Percentiles rank a stretch among this genome's conserved stretches.
Evolutionary conservation across 441 rosid genomes (phyloP).

Genomic region (Pelargonium myrrhifolium): DNA sequence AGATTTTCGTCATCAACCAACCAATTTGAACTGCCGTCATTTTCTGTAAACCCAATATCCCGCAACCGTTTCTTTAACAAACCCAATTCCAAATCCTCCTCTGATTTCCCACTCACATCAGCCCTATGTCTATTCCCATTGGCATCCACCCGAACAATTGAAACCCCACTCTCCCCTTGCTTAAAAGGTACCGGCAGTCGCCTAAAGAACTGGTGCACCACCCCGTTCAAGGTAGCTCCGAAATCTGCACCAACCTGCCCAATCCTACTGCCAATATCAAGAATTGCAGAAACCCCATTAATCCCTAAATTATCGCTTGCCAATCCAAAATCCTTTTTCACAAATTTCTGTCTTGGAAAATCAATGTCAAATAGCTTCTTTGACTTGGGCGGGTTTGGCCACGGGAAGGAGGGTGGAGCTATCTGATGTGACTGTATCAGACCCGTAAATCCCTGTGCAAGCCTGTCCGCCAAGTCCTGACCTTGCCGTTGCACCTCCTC

Average conservation of each 20-base stretch:
- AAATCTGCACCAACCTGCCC: slow-evolving; percentile 83
- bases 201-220: slow-evolving; percentile 74
- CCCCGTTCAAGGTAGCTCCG: slow-evolving; percentile 62
- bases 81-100: slow-evolving; percentile 31
- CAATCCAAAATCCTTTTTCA: slow-evolving; percentile 35
- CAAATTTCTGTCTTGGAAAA: slow-evolving; percentile 40
- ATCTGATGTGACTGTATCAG: slow-evolving; percentile 61
- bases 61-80: slow-evolving; percentile 40
- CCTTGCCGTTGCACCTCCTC: slow-evolving; percentile 47
- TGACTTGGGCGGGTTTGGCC: slow-evolving; percentile 56
- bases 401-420: slow-evolving; percentile 61
- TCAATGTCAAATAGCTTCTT: slow-evolving; percentile 74
- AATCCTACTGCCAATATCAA: slow-evolving; percentile 63
- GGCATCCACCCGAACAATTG: slow-evolving; percentile 20
- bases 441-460: slow-evolving; percentile 84
- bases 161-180: slow-evolving; percentile 33
- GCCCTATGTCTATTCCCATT: slow-evolving; percentile 21
- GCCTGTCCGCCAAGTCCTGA: slow-evolving; percentile 73
- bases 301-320: slow-evolving; percentile 35
- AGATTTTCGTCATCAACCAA: slow-evolving; percentile 37
- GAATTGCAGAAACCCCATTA: slow-evolving; percentile 60
- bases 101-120: slow-evolving; percentile 23
- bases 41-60: slow-evolving; percentile 36
- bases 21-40: slow-evolving; percentile 21
- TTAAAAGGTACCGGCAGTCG: slow-evolving; percentile 59